Conservation (phyloP, 1,284 basidiomycete genomes). For the Trichosporon ovoides region DNA sequence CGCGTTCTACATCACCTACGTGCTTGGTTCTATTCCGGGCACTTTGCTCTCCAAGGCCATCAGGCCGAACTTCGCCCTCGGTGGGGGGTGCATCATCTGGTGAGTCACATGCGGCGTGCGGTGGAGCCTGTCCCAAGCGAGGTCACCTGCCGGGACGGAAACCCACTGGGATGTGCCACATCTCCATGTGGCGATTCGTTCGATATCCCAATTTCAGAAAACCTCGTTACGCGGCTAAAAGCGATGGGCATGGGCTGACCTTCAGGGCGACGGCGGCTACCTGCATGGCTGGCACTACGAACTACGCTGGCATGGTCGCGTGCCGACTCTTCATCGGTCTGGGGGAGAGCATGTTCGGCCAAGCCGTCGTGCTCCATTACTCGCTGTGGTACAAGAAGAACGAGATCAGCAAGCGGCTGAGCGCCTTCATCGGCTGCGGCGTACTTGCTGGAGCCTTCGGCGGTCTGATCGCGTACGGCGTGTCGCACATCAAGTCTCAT, state of each 20-base stretch:
- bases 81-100: neutral
- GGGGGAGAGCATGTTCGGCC: constrained; percentile 43
- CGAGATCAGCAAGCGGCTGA: constrained; percentile 24
- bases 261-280: constrained; percentile 39
- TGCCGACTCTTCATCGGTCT: constrained; percentile 49
- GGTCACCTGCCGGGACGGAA: too few relatives aligned
- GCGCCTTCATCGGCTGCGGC: constrained; percentile 26
- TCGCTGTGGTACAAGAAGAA: constrained; percentile 22
- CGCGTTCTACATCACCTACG: constrained; percentile 37
- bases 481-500: constrained; percentile 10
- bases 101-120: too few relatives aligned
- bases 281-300: constrained; percentile 40
- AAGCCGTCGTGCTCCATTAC: constrained; percentile 40
- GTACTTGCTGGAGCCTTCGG: constrained; percentile 14
- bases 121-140: too few relatives aligned
- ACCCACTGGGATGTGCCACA: too few relatives aligned
- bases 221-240: too few relatives aligned
- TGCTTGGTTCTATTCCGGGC: constrained; percentile 13
- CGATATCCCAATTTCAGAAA: too few relatives aligned
- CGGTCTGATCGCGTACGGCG: constrained; percentile 20
- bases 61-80: neutral
- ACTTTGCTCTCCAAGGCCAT: neutral
- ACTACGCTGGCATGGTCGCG: constrained; percentile 42
- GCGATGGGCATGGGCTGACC: too few relatives aligned
- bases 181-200: too few relatives aligned